Percentiles rank a stretch among this genome's conserved stretches.
Conservation (phyloP, 2,329 filamentous ascomycete species). For the Diaporthe citri region DNA sequence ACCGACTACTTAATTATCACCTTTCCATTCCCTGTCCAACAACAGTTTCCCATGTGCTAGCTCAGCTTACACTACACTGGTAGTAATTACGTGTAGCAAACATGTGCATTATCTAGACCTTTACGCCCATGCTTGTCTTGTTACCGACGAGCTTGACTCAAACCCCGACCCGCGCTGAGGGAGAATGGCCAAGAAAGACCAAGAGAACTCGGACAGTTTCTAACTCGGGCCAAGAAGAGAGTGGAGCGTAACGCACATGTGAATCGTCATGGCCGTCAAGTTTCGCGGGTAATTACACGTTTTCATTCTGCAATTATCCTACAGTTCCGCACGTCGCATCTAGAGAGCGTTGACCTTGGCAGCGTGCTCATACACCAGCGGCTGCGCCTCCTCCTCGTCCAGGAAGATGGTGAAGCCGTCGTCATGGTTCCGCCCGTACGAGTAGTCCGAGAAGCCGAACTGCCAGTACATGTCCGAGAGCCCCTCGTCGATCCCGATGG, state of each 20-base stretch:
- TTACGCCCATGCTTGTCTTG: background rate
- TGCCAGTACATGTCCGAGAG: slow-evolving; percentile 70
- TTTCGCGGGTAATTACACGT: background rate
- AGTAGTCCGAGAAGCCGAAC: slow-evolving; percentile 63
- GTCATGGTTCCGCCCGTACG: slow-evolving; percentile 66
- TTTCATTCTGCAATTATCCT: background rate
- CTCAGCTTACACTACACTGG: background rate
- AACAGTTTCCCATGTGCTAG: too few relatives aligned
- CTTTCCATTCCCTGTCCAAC: background rate
- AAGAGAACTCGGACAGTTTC: background rate
- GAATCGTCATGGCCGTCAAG: background rate
- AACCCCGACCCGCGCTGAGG: background rate
- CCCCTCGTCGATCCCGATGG: slow-evolving; percentile 59
- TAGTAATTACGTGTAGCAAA: too few relatives aligned
- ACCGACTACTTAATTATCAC: background rate
- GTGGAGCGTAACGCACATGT: too few relatives aligned
- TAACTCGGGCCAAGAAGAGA: background rate
- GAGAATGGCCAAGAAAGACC: background rate
- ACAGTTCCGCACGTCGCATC: background rate
- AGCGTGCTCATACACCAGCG: slow-evolving; percentile 59
- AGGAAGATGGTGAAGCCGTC: slow-evolving; percentile 70
- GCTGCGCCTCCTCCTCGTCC: slow-evolving; percentile 61
- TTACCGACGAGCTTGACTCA: background rate
- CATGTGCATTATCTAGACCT: background rate
- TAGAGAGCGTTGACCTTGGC: slow-evolving; percentile 26